These are phyloP conservation scores for Lanmaoa pseudosensibilis DNA, from an alignment of 768 basidiomycete genomes.

Conservation along the genomic window DNA sequence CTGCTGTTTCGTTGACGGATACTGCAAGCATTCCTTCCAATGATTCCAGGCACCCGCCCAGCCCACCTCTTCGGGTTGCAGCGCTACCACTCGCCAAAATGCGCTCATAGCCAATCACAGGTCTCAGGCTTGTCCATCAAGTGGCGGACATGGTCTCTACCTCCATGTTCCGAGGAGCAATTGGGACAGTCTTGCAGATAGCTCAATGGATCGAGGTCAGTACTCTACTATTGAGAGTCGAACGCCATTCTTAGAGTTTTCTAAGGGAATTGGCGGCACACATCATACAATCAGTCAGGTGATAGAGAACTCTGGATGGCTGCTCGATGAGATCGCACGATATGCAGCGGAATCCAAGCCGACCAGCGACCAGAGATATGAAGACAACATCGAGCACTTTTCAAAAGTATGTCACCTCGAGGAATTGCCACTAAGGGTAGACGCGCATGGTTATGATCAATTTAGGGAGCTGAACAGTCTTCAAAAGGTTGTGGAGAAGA, in stretches of 20 bases:
- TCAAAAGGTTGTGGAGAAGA: conserved; percentile 5
- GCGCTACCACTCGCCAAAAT: not conserved
- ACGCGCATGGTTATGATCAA: not conserved
- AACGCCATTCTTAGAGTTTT: not conserved
- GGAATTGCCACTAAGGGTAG: too few relatives aligned
- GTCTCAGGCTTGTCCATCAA: conserved; percentile 9
- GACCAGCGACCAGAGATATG: conserved; percentile 1
- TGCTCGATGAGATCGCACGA: conserved; percentile 12
- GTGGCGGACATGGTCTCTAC: conserved; percentile 3
- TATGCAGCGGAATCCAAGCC: not conserved
- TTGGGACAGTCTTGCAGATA: conserved; percentile 6
- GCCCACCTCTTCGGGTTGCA: conserved; percentile 7
- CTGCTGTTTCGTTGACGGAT: not conserved
- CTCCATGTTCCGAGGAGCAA: conserved; percentile 8
- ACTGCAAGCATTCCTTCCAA: not conserved
- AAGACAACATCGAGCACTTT: conserved; percentile 4
- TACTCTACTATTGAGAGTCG: not conserved
- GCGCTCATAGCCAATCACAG: not conserved
- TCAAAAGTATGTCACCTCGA: not conserved
- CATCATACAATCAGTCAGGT: conserved; percentile 17
- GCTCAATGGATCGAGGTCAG: conserved; percentile 13
- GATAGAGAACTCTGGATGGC: conserved; percentile 13
- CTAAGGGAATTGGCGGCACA: conserved; percentile 9
- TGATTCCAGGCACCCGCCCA: not conserved
- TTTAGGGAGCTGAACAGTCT: conserved; percentile 11